Conservation (phyloP, 768 basidiomycete species). For the Auriscalpium microsporum region DNA sequence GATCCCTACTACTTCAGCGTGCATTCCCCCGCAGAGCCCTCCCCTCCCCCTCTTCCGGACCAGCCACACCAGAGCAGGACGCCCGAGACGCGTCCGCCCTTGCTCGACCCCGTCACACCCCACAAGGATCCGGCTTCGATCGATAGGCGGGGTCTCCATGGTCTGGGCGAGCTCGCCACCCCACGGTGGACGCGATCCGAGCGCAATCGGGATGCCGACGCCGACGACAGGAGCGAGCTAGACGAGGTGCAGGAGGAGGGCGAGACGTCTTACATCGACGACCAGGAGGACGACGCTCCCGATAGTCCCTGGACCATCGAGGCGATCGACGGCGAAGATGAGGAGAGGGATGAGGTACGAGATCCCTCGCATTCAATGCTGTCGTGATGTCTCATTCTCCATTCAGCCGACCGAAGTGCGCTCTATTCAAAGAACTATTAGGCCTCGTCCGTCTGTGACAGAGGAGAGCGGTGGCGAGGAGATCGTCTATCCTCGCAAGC, state of each 20-base stretch:
- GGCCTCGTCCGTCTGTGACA: constrained; percentile 55
- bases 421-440: constrained; percentile 40
- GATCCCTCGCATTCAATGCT: constrained; percentile 5
- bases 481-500: constrained; percentile 76
- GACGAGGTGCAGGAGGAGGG: constrained; percentile 25
- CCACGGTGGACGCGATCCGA: constrained; percentile 77
- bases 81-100: constrained; percentile 44
- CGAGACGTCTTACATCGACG: constrained; percentile 21
- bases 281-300: constrained; percentile 43
- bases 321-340: constrained; percentile 71
- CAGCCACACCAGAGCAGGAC: constrained; percentile 39
- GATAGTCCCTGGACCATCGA: constrained; percentile 89
- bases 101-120: constrained; percentile 58
- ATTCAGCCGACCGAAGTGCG: constrained; percentile 37
- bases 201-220: constrained; percentile 25
- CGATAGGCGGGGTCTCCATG: constrained; percentile 82
- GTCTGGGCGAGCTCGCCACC: constrained; percentile 94
- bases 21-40: constrained; percentile 61
- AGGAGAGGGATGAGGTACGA: constrained; percentile 61
- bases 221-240: constrained; percentile 25
- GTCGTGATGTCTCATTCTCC: constrained; percentile 2
- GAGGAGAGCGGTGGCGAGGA: constrained; percentile 89
- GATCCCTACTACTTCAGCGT: constrained; percentile 86
- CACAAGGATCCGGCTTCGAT: constrained; percentile 69
- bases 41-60: constrained; percentile 36